A percentile compares a stretch with the other conserved stretches of the same genome.
Conservation (phyloP, 768 basidiomycete species). For the Mycena sanguinolenta region DNA sequence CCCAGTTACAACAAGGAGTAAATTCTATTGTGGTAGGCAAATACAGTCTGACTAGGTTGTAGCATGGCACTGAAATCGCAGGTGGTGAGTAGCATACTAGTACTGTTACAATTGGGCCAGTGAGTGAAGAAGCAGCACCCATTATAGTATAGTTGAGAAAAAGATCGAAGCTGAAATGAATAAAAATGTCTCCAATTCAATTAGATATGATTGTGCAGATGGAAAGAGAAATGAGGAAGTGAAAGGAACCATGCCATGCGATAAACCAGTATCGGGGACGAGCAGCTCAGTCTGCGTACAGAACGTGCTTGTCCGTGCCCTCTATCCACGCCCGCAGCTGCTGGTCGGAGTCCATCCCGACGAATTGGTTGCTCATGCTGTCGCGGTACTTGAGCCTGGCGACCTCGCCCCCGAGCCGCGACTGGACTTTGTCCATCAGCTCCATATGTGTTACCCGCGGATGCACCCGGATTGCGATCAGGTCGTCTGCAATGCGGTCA, state of each 20-base stretch:
- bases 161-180: slow-evolving; percentile 32
- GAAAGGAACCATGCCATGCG: not conserved
- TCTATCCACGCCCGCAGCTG: slow-evolving; percentile 82
- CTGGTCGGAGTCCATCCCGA: slow-evolving; percentile 72
- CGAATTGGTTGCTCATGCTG: slow-evolving; percentile 73
- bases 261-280: not conserved
- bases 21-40: slow-evolving; percentile 26
- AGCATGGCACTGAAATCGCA: slow-evolving; percentile 7
- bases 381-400: slow-evolving; percentile 80
- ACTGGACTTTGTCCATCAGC: slow-evolving; percentile 92
- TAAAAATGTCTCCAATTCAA: slow-evolving; percentile 35
- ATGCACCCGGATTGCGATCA: slow-evolving; percentile 97
- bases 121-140: not conserved
- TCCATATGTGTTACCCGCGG: slow-evolving; percentile 89
- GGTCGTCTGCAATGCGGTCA: slow-evolving; percentile 91
- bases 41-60: slow-evolving; percentile 28
- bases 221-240: not conserved
- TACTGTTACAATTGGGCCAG: slow-evolving; percentile 34
- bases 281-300: slow-evolving; percentile 76
- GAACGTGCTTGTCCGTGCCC: slow-evolving; percentile 83
- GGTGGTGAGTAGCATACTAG: slow-evolving; percentile 33
- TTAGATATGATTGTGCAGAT: slow-evolving; percentile 25
- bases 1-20: not conserved
- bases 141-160: not conserved
- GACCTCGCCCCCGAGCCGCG: slow-evolving; percentile 84